These are phyloP conservation scores for Starmerella vaccinii DNA, from an alignment of 805 yeast species.

Conservation along the genomic window DNA sequence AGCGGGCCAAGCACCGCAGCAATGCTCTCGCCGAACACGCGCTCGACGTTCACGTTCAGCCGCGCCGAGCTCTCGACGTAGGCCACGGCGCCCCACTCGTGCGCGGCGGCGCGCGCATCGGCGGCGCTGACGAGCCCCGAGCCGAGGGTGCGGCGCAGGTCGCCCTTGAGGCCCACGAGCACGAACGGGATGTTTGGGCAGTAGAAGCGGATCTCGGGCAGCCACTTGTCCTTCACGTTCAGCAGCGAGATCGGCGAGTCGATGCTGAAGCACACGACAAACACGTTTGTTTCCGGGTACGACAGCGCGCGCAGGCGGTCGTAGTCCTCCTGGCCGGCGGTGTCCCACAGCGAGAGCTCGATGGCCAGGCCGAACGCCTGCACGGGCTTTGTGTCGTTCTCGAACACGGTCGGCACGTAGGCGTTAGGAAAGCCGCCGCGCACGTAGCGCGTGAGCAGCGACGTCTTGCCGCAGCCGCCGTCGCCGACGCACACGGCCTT, in stretches of 20 bases:
- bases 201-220: conserved; percentile 81
- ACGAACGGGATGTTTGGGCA: conserved; percentile 89
- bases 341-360: conserved; percentile 92
- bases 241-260: conserved; percentile 86
- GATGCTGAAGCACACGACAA: conserved; percentile 78
- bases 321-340: conserved; percentile 97
- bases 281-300: conserved; percentile 85
- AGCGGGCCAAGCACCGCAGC: not conserved
- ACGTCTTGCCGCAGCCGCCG: conserved; percentile 96
- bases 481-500: conserved; percentile 91
- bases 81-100: conserved; percentile 73
- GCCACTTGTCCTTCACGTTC: conserved; percentile 92
- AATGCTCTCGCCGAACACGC: conserved; percentile 83
- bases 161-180: conserved; percentile 83
- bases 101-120: conserved; percentile 79
- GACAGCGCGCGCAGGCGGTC: conserved; percentile 85
- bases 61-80: conserved; percentile 83
- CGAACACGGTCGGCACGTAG: conserved; percentile 92
- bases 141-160: conserved; percentile 70
- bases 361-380: conserved; percentile 83
- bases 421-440: conserved; percentile 88
- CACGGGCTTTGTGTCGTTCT: conserved; percentile 93
- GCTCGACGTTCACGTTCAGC: conserved; percentile 79
- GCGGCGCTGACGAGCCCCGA: conserved; percentile 70
- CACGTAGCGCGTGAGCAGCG: conserved; percentile 70